Conservation (phyloP, 371 early-diverging fungal genomes). For the Rhizopus sp. region DNA sequence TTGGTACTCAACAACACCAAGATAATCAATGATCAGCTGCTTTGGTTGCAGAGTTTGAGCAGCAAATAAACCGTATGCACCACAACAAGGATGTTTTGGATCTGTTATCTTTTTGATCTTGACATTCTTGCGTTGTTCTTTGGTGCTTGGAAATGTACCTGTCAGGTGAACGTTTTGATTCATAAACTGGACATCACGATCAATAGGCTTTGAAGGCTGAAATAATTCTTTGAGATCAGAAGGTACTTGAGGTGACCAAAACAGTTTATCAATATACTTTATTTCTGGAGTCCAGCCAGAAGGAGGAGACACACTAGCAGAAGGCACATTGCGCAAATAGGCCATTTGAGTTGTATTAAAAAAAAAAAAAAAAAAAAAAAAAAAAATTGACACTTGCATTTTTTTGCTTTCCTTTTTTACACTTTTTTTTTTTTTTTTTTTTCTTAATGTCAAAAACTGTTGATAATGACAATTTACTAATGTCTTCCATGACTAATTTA, state of each 20-base stretch:
- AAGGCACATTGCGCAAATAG: slow-evolving; percentile 28
- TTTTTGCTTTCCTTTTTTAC: neutral
- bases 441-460: neutral
- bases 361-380: slow-evolving; percentile 8
- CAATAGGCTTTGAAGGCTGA: slow-evolving; percentile 32
- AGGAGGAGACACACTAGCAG: slow-evolving; percentile 32
- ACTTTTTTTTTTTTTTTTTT: neutral
- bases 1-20: slow-evolving; percentile 49
- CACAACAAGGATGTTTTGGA: slow-evolving; percentile 49
- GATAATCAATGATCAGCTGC: slow-evolving; percentile 48
- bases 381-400: neutral
- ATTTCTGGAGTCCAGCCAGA: slow-evolving; percentile 51
- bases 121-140: slow-evolving; percentile 43
- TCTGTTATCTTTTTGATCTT: slow-evolving; percentile 50
- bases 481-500: slow-evolving; percentile 1
- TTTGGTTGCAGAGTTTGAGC: slow-evolving; percentile 50
- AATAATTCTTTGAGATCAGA: slow-evolving; percentile 28
- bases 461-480: neutral
- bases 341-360: slow-evolving; percentile 2
- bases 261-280: slow-evolving; percentile 46
- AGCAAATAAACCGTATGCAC: slow-evolving; percentile 52
- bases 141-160: slow-evolving; percentile 36
- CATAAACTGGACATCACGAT: slow-evolving; percentile 33
- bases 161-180: slow-evolving; percentile 45
- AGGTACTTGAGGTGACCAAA: slow-evolving; percentile 46